Evolutionary conservation across 139 green algal species (phyloP), one percentile per base, ranked within the genome.

Genomic region (Pleodorina starrii): DNA sequence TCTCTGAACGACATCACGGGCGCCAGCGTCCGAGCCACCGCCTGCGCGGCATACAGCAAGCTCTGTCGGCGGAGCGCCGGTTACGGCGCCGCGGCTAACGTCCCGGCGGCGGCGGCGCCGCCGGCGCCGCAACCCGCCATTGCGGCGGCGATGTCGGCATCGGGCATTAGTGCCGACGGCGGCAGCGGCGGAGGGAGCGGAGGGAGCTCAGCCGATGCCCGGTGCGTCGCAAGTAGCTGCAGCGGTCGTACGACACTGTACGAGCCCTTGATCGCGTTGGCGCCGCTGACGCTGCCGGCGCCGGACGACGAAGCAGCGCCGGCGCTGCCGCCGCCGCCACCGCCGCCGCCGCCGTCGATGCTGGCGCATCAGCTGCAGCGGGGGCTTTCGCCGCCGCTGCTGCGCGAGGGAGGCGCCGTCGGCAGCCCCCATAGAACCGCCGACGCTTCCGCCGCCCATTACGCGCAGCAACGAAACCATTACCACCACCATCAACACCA

Each of bases 1-100:
- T 78, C 81, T 7, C 44, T 87, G 42, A 5, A 77, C n/a, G 81
- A 87, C 60, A 63, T 87, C 59, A 78, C 60, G 2, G 81, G 81
- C 27, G 81, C 81, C 14, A 46, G 60, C 42, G 60, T 87, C 7
- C 40, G 81, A 17, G 81, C 81, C 43, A 87, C 81, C 27, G 81
- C 81, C 17, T 77, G 60, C 40, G 81, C 81, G n/a, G 43, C 43
- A 21, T 87, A 87, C 29, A 66, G 25, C 60, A 87, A 87, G 42
- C 81, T 87, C 19, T 66, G 42, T 16, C 42, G 81, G 29, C 60
- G 60, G 12, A 27, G 25, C 36, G 81, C 81, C 1, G 2, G 43
- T 1, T 77, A 87, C 60, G 81, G 81, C 42, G 60, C 81, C 17
- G 81, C 81, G 5, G 81, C 60, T 14, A 60, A 59, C 6, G 25